Conservation (phyloP, 768 basidiomycete genomes). For the Psilocybe tampanensis region DNA sequence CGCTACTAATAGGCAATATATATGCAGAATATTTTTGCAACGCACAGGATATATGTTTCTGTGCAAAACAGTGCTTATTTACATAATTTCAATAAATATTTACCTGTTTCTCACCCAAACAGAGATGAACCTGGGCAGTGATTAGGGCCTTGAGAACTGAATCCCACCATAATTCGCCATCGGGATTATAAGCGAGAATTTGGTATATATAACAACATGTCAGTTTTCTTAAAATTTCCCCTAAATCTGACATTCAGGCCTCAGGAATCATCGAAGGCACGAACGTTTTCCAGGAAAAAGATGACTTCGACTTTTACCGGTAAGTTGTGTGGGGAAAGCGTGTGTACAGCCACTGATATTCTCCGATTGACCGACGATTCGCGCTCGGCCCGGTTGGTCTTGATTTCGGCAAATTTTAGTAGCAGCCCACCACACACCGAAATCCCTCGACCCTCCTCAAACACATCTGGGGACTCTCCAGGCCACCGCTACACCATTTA, state of each 20-base stretch:
- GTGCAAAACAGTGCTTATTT: too few relatives aligned
- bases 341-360: slow-evolving; percentile 16
- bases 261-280: background rate
- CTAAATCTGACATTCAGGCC: background rate
- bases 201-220: background rate
- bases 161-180: background rate
- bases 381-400: background rate
- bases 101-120: too few relatives aligned
- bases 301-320: slow-evolving; percentile 5
- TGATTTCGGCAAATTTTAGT: slow-evolving; percentile 23
- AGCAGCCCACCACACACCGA: background rate
- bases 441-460: slow-evolving; percentile 1
- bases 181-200: background rate
- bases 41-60: too few relatives aligned
- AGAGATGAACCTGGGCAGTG: too few relatives aligned
- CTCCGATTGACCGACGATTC: too few relatives aligned
- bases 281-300: background rate
- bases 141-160: background rate
- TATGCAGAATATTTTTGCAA: too few relatives aligned
- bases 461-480: background rate
- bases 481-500: background rate
- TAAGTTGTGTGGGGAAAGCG: background rate
- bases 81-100: too few relatives aligned
- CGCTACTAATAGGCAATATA: too few relatives aligned
- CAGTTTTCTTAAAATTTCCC: background rate